A percentile compares a stretch with the other conserved stretches of the same genome.
Conservation (phyloP, 73 alveolate genomes). For the Tetrahymena thermophila region DNA sequence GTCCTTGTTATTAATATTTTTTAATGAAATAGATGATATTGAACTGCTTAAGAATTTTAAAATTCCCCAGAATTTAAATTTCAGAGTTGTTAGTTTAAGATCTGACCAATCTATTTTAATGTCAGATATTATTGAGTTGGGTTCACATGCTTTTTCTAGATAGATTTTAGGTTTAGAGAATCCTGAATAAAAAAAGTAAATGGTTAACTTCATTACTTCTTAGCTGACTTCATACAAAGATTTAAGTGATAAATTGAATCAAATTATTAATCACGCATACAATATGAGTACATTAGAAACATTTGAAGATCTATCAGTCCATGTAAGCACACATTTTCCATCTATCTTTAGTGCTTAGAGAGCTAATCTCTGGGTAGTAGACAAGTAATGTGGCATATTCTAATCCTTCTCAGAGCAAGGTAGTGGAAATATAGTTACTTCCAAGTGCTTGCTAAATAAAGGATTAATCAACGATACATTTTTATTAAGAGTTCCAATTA, state of each 20-base stretch:
- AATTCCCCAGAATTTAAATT: slow-evolving; percentile 29
- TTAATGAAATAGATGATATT: slow-evolving; percentile 13
- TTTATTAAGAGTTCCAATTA: neutral
- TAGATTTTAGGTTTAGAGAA: neutral
- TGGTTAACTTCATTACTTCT: neutral
- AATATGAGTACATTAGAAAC: neutral
- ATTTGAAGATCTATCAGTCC: neutral
- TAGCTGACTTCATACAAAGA: neutral
- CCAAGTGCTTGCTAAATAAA: neutral
- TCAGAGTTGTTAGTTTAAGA: slow-evolving; percentile 29
- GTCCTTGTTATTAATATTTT: too few relatives aligned
- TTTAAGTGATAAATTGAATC: neutral
- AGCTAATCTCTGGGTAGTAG: neutral
- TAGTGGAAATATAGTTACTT: neutral
- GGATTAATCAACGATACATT: neutral
- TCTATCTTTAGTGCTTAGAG: neutral
- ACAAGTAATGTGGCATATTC: neutral
- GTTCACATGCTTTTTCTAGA: neutral
- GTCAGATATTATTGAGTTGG: slow-evolving; percentile 19
- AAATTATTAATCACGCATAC: neutral
- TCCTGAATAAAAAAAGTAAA: neutral
- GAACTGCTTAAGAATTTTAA: slow-evolving; percentile 34
- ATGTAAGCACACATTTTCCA: neutral
- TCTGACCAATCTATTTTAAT: neutral
- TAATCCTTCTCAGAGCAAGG: neutral